Evolutionary conservation across 371 early-diverging fungal species (phyloP), one percentile per base, ranked within the genome.

Genomic region (Thermomucor indicae-seudaticae): DNA sequence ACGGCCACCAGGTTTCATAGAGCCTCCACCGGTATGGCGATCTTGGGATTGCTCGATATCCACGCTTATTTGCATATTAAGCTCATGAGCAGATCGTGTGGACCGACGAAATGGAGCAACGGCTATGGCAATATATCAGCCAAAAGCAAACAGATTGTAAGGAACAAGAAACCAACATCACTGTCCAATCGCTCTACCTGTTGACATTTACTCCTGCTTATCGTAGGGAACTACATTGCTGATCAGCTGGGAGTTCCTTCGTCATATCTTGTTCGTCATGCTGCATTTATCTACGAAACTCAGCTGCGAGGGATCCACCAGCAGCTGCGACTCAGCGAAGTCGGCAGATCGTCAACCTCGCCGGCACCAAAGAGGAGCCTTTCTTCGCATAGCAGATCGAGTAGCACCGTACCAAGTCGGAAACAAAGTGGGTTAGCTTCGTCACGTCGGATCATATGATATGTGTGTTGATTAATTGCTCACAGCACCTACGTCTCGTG

Each of bases 21-120:
- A 81, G 31, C 75, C 79, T 23, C 80, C 79, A 29, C 57, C 75
- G 6, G 84, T 83, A 74, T 31, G 54, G 44, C 16, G 4, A 31
- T 35, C 19, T 30, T 28, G 2, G 17, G 47, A 35, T 30, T 32
- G 4, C 34, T 10, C 2, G 12, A 0, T 14, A 20, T 3, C 20
- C 17, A 11, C n/a, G 34, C 11, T 12, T 17, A 10, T 12, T 40
- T 29, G 1, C 48, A 22, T 19, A 25, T 40, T 12, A 28, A 28
- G 39, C 14, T 39, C 14, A 4, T 16, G 19, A 3, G 19, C 62
- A 84, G 84, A 69, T 81, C 47, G 59, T 75, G 34, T 84, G 84
- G 84, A 81, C 82, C 16, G 81, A 80, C 32, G 78, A 75, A 46
- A 81, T 81, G 84, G 84, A 84, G 30, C 74, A 78, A 38, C 67